A percentile compares a stretch with the other conserved stretches of the same genome.
phyloP scores from a whole-genome alignment of 2,329 filamentous ascomycete genomes.

The Aspergillus ochraceus region DNA sequence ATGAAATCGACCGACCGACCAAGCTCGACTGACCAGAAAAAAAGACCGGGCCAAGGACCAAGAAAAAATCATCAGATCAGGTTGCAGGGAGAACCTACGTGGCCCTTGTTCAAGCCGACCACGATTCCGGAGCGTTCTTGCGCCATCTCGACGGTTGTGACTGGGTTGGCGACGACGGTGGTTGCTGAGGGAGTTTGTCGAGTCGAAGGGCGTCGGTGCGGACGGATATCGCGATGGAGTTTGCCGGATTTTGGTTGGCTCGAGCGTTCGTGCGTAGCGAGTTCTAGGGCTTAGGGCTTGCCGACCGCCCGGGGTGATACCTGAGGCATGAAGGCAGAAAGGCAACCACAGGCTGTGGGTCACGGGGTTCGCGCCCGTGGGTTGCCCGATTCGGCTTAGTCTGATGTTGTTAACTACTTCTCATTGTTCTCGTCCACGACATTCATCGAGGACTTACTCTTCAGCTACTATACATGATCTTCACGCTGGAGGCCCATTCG shows the following conservation, averaged over 20 bases:
- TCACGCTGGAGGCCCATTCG: conserved; percentile 1
- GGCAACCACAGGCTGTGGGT: conserved; percentile 17
- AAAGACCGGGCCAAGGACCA: background rate
- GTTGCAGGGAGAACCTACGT: conserved; percentile 55
- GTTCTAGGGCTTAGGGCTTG: conserved; percentile 41
- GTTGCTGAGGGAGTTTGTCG: conserved; percentile 29
- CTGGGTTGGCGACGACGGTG: conserved; percentile 35
- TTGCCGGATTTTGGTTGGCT: conserved; percentile 34
- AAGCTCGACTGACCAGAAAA: background rate
- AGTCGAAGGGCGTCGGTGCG: conserved; percentile 26
- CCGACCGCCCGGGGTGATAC: background rate
- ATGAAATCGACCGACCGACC: background rate
- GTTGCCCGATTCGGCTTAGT: background rate
- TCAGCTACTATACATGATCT: background rate
- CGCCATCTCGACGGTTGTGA: conserved; percentile 48
- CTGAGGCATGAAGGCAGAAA: background rate
- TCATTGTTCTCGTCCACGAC: no score
- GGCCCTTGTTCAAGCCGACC: conserved; percentile 64
- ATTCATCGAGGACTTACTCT: no score
- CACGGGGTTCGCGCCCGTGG: background rate
- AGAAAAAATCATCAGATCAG: background rate
- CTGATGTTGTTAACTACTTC: background rate
- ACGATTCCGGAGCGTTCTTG: conserved; percentile 56
- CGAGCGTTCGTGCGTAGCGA: conserved; percentile 37
- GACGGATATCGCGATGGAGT: conserved; percentile 24